phyloP scores from a whole-genome alignment of 345 rosid species.

The Eucalyptus cloeziana region DNA sequence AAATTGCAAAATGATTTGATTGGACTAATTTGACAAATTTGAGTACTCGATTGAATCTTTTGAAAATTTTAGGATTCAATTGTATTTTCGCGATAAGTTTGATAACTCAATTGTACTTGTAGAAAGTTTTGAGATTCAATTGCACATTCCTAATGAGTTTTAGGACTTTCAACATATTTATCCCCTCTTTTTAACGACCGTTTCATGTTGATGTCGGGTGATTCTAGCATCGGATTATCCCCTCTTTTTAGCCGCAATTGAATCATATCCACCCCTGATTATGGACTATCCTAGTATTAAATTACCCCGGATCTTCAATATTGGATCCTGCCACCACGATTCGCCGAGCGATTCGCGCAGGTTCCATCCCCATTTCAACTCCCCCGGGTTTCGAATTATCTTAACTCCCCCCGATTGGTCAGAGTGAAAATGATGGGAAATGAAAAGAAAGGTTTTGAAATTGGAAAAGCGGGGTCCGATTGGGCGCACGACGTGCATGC shows the following conservation, averaged over 20 bases:
- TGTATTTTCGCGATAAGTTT: rapidly evolving
- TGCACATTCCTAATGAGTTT: rapidly evolving
- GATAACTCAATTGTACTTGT: rapidly evolving
- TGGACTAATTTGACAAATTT: no score
- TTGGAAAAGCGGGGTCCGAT: background rate
- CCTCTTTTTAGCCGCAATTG: background rate
- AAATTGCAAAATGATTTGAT: no score
- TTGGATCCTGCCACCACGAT: background rate
- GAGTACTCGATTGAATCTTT: rapidly evolving
- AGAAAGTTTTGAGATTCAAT: no score
- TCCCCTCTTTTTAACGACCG: rapidly evolving
- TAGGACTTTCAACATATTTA: rapidly evolving
- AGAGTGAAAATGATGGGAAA: background rate
- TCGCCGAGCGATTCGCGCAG: background rate
- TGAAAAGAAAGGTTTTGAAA: background rate
- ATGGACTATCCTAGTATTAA: background rate
- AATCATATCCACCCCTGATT: no score
- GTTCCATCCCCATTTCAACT: background rate
- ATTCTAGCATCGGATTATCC: no score
- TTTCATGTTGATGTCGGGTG: no score
- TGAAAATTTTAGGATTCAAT: no score
- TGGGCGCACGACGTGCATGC: background rate
- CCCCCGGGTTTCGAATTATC: background rate
- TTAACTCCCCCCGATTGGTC: background rate
- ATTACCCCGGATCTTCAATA: background rate